Conservation (phyloP, 441 rosid genomes). For the Aquilaria agallochum region DNA sequence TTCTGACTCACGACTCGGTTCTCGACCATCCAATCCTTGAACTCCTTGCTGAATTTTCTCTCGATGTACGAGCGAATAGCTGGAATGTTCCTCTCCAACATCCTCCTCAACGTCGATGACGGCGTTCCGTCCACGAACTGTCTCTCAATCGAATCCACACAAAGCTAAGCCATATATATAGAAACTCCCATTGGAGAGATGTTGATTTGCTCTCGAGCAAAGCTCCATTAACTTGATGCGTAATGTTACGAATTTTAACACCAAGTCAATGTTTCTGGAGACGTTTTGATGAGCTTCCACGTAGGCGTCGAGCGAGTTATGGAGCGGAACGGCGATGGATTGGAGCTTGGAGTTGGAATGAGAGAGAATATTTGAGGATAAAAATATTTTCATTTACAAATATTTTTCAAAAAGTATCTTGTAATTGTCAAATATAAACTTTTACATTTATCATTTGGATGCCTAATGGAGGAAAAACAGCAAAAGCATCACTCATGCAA, state of each 20-base stretch:
- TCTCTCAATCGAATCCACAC: constrained; percentile 67
- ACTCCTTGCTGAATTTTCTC: constrained; percentile 80
- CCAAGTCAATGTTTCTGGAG: constrained; percentile 68
- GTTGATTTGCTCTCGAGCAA: constrained; percentile 67
- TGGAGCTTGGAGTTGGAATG: constrained; percentile 89
- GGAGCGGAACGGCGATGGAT: constrained; percentile 76
- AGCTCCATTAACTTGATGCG: constrained; percentile 75
- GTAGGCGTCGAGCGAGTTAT: constrained; percentile 63
- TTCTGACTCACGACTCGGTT: constrained; percentile 90
- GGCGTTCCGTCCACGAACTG: constrained; percentile 60
- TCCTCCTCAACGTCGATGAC: constrained; percentile 66
- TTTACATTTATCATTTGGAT: no score
- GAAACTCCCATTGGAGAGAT: constrained; percentile 62
- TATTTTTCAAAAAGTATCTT: no score
- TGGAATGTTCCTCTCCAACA: constrained; percentile 87
- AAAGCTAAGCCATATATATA: constrained; percentile 70
- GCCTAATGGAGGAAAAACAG: no score
- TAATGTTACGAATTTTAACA: constrained; percentile 42
- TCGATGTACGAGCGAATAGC: constrained; percentile 73
- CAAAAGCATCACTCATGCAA: no score
- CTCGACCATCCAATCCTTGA: constrained; percentile 97
- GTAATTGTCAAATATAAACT: no score
- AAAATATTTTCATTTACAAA: no score
- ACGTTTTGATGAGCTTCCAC: constrained; percentile 63
- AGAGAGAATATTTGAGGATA: constrained; percentile 67